Evolutionary conservation across 2,329 filamentous ascomycete species (phyloP), one percentile per base, ranked within the genome.

Genomic region (Paecilomyces sp.): DNA sequence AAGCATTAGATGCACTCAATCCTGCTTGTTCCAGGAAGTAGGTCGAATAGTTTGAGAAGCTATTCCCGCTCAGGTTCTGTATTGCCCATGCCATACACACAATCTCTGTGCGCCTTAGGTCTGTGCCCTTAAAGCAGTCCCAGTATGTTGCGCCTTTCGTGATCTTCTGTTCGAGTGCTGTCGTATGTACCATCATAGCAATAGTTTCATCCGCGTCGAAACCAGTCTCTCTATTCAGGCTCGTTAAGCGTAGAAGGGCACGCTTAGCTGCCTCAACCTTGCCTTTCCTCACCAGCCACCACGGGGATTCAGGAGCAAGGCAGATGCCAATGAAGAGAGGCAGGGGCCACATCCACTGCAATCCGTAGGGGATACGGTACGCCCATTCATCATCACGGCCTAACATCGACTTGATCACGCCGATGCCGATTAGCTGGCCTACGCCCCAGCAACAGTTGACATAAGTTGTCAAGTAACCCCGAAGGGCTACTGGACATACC

Each of bases 171-270:
- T 96, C 92, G 11, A 95, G 79, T 0, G 88, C 88, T 0, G 89
- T 92, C 0, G 91, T 96, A 70, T 95, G 90, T 1, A 91, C 85
- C 89, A 96, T 96, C 90, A 96, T 95, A 67, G 90, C 87, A 56
- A 96, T 81, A 0, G 90, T 94, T 76, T 94, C 90, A 63, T 95
- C 89, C 11, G 89, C 84, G 68, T 95, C 85, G 66, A 94, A 92
- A 61, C 88, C 83, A 0, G 85, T 87, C 61, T 91, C 87, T 1
- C 66, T 63, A 7, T 72, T 68, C 13, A 72, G 55, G 66, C 75
- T 76, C 3, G 83, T 82, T 60, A 87, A 64, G 59, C 78, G 70
- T 55, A 71, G 64, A 28, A 77, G 65, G 4, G 75, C 62, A 55
- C 72, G 73, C 65, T 80, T 81, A 22, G 80, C 80, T 33, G 81